Evolutionary conservation across 805 yeast species (phyloP).

Genomic region (Komagataella pastoris): DNA sequence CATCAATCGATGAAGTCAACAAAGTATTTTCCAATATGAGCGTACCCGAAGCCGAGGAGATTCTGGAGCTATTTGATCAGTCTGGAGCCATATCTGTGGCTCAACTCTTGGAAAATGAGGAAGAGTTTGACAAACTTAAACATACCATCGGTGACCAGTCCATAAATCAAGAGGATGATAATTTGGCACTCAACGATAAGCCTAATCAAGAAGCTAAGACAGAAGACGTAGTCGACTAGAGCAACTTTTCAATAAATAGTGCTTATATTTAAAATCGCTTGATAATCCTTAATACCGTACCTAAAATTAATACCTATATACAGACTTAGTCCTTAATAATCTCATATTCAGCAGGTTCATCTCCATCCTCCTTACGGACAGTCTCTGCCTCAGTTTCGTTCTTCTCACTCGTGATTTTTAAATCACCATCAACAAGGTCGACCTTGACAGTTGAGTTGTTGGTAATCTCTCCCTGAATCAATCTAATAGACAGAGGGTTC

Average conservation of each 20-base stretch:
- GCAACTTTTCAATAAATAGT: neutral
- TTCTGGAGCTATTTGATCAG: conserved; percentile 62
- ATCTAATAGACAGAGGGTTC: conserved; percentile 73
- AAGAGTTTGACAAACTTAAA: conserved; percentile 44
- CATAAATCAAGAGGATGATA: neutral
- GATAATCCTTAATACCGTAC: neutral
- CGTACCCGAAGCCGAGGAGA: conserved; percentile 66
- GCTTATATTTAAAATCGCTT: neutral
- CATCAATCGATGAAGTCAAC: conserved; percentile 67
- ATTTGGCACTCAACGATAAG: neutral
- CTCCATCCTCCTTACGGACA: neutral
- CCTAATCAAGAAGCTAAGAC: neutral
- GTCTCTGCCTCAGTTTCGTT: neutral
- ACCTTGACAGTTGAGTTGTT: conserved; percentile 42
- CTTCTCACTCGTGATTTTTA: neutral
- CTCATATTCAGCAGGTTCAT: neutral
- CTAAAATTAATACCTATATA: neutral
- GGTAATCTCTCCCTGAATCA: conserved; percentile 70
- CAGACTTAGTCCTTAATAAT: neutral
- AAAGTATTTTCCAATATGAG: conserved; percentile 63
- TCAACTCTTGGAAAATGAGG: conserved; percentile 61
- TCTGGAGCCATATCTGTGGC: conserved; percentile 78
- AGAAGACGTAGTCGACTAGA: neutral
- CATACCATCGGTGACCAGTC: conserved; percentile 25
- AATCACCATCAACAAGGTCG: conserved; percentile 24